Percentiles rank a stretch among this genome's conserved stretches.
Evolutionary conservation across 2,329 filamentous ascomycete genomes (phyloP).

Genomic region (Colletotrichum sublineola): DNA sequence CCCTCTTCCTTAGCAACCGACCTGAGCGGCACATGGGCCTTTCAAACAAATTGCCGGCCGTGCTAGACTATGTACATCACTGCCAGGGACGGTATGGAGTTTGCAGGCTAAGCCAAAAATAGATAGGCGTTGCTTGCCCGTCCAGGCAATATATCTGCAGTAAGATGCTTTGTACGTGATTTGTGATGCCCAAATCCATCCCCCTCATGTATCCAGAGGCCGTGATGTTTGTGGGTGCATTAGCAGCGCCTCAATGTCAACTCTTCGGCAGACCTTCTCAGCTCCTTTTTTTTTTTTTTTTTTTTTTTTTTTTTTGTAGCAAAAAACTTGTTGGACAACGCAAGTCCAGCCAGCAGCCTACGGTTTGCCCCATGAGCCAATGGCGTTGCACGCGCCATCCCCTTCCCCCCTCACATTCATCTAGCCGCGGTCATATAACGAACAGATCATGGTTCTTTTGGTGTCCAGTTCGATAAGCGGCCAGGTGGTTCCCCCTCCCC

Average conservation of each 20-base stretch:
- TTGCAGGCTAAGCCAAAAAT: not conserved
- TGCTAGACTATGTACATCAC: not conserved
- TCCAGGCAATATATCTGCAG: not conserved
- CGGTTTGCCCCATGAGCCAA: too few species aligned
- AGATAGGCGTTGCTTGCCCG: not conserved
- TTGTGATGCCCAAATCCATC: not conserved
- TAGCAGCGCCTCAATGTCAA: not conserved
- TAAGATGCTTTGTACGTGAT: not conserved
- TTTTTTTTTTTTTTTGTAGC: too few species aligned
- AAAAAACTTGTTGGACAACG: not conserved
- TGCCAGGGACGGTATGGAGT: slow-evolving; percentile 1
- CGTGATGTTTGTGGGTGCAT: not conserved
- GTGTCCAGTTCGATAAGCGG: slow-evolving; percentile 7
- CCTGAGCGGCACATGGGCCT: not conserved
- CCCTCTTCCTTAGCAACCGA: not conserved
- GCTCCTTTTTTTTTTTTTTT: too few species aligned
- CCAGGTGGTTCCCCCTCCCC: not conserved
- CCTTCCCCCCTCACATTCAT: not conserved
- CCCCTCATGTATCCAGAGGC: not conserved
- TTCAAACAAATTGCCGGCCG: not conserved
- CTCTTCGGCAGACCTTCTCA: too few species aligned
- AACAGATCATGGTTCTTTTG: not conserved
- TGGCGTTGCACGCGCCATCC: too few species aligned
- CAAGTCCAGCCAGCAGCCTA: too few species aligned
- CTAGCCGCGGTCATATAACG: not conserved